Evolutionary conservation across 805 yeast genomes (phyloP), one percentile per base, ranked within the genome.

Genomic region (Candida taoyuanica): DNA sequence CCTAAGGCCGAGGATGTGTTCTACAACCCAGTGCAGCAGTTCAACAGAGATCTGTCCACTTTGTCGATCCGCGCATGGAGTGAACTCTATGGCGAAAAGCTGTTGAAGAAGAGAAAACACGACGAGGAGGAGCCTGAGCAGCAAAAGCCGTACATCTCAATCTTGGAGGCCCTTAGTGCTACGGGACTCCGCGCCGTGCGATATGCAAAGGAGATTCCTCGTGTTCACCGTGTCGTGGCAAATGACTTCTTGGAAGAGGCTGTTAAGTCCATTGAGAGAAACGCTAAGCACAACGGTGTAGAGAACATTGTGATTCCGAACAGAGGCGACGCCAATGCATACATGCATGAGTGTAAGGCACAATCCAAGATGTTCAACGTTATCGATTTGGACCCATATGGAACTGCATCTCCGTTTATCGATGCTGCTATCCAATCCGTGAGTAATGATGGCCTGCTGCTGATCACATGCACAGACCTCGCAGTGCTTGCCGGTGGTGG

Each of bases 21-120:
- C 57, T 93, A 93, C 63, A 93, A 93, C 58, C 97, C 95, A 8
- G 84, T 93, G 39, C 99, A 93, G 63, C 98, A 91, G 63, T 93
- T 88, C 64, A 93, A 93, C 61, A 74, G 99, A 52, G 99, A 93
- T 58, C 64, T 93, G 34, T 83, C 95, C 48, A 83, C 86, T 5
- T 66, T 82, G 50, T 88, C 86, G 7, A 89, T 93, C 44, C 74
- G 79, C 40, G 95, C 98, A 0, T 93, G 95, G 91, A 71, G 81
- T 29, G 77, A 81, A 39, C 51, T 82, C 25, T 80, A 76, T 45
- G 62, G 69, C 15, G 71, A 62, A 28, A 52, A 46, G 44, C 28
- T 42, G 8, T 7, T 45, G 12, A 60, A 42, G 59, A 58, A 55
- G 43, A 59, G 68, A 36, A 64, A 58, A 42, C 44, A 52, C 16